phyloP scores from a whole-genome alignment of 2,329 filamentous ascomycete species.

The Tolypocladium endophyticum region DNA sequence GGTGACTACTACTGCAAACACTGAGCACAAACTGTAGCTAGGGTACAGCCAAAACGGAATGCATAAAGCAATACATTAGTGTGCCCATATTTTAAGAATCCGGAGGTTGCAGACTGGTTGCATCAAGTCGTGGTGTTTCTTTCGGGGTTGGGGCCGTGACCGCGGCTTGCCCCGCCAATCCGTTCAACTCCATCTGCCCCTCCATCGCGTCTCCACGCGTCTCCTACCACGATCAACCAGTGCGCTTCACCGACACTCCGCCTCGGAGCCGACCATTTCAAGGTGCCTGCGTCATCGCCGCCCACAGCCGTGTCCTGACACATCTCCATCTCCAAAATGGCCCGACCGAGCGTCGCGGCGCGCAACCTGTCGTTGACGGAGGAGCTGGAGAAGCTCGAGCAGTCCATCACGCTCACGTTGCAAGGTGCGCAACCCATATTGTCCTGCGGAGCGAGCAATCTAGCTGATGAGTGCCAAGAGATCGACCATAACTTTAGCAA shows the following conservation, averaged over 20 bases:
- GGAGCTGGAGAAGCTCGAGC: slow-evolving; percentile 90
- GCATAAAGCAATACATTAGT: neutral
- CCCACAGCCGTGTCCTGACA: neutral
- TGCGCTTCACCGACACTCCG: neutral
- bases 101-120: neutral
- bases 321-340: slow-evolving; percentile 26
- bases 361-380: slow-evolving; percentile 72
- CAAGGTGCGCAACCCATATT: slow-evolving; percentile 51
- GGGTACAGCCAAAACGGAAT: neutral
- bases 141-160: neutral
- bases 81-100: neutral
- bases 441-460: neutral
- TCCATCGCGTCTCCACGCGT: slow-evolving; percentile 2
- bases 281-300: neutral
- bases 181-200: neutral
- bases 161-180: neutral
- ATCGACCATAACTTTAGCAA: slow-evolving; percentile 98
- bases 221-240: neutral
- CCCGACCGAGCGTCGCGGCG: slow-evolving; percentile 34
- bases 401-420: slow-evolving; percentile 90
- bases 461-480: slow-evolving; percentile 41
- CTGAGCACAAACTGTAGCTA: neutral
- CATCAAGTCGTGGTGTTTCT: neutral
- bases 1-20: slow-evolving; percentile 48
- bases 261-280: neutral